Conservation (phyloP, 129 eudicot genomes). For the Apium graveolens region DNA sequence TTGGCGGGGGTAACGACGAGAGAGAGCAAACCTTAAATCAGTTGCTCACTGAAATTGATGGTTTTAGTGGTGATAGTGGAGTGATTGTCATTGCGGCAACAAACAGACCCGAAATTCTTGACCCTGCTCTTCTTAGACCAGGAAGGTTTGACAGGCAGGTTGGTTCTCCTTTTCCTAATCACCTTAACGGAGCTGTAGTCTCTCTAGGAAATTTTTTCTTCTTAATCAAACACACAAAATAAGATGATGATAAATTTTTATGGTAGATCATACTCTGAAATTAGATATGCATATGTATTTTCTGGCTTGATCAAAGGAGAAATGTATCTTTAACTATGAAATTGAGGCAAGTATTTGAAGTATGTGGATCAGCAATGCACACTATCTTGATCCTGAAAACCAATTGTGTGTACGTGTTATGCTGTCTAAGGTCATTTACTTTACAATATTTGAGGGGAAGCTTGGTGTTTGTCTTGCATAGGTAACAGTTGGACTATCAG, state of each 20-base stretch:
- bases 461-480: constrained; percentile 9
- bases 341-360: background rate
- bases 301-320: background rate
- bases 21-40: constrained; percentile 94
- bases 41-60: constrained; percentile 95
- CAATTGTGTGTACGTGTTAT: no score
- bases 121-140: constrained; percentile 75
- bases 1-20: constrained; percentile 98
- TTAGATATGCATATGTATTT: background rate
- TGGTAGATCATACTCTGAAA: no score
- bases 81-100: constrained; percentile 82
- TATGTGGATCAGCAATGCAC: background rate
- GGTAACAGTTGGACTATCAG: constrained; percentile 80
- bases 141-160: constrained; percentile 93
- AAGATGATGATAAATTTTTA: background rate
- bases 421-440: background rate
- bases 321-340: background rate
- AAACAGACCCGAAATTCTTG: constrained; percentile 83
- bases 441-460: background rate
- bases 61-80: constrained; percentile 89
- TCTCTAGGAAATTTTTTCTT: background rate
- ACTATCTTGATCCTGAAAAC: background rate
- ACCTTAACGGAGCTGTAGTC: background rate
- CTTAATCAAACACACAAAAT: background rate
- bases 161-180: constrained; percentile 5